phyloP scores from a whole-genome alignment of 495 filamentous ascomycete species.

The Extremus antarcticus region DNA sequence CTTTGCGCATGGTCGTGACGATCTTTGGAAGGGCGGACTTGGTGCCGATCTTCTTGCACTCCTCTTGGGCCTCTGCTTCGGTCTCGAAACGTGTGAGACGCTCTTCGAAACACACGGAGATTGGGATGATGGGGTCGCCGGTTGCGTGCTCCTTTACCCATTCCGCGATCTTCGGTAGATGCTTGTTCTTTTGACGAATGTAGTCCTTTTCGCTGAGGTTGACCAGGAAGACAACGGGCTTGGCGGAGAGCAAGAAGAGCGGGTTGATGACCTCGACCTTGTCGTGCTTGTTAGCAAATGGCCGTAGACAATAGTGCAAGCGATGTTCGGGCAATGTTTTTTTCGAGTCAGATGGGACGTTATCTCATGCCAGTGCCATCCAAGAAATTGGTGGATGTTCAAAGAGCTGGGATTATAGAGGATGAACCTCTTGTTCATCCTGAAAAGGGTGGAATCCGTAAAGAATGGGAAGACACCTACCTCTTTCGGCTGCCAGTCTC shows the following conservation, averaged over 20 bases:
- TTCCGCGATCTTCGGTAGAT: slow-evolving; percentile 80
- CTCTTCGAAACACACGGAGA: slow-evolving; percentile 88
- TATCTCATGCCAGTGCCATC: too few species aligned
- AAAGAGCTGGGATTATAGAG: slow-evolving; percentile 99
- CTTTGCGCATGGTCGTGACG: slow-evolving; percentile 85
- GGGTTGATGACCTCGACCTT: slow-evolving; percentile 98
- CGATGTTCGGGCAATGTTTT: background rate
- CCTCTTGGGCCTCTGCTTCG: slow-evolving; percentile 68
- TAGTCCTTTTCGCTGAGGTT: slow-evolving; percentile 97
- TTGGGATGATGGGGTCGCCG: slow-evolving; percentile 82
- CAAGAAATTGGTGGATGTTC: slow-evolving; percentile 64
- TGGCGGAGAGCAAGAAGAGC: slow-evolving; percentile 86
- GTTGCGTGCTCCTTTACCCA: slow-evolving; percentile 87
- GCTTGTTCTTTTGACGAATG: slow-evolving; percentile 98
- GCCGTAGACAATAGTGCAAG: background rate
- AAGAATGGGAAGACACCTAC: slow-evolving; percentile 45
- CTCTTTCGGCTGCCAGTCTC: slow-evolving; percentile 88
- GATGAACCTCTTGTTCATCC: slow-evolving; percentile 98
- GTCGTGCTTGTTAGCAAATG: background rate
- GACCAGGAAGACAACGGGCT: slow-evolving; percentile 94
- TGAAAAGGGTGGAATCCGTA: slow-evolving; percentile 35
- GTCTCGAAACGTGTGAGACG: slow-evolving; percentile 67
- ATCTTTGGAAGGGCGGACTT: slow-evolving; percentile 89
- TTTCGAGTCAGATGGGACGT: slow-evolving; percentile 43
- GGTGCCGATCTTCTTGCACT: slow-evolving; percentile 79